These are phyloP conservation scores for Iris macrosiphon DNA, from an alignment of 106 monocot species.

Conservation along the genomic window DNA sequence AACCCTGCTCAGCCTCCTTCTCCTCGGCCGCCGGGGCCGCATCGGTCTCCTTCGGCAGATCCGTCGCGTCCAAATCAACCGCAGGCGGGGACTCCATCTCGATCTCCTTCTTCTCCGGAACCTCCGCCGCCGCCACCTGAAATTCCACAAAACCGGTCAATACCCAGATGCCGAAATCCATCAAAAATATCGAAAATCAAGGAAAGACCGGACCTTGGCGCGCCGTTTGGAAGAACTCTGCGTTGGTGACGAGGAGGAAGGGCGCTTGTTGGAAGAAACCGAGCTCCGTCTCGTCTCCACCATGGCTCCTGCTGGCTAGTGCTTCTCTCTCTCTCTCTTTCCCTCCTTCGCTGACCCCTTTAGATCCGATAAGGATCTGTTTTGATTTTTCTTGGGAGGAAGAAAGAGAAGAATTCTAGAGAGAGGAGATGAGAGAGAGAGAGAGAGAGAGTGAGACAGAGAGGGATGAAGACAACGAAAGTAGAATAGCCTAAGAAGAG, in stretches of 20 bases:
- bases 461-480: too few relatives aligned
- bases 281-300: constrained; percentile 14
- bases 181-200: background rate
- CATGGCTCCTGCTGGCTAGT: constrained; percentile 8
- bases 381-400: too few relatives aligned
- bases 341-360: too few relatives aligned
- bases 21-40: background rate
- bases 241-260: background rate
- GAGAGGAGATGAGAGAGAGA: too few relatives aligned
- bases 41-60: too few relatives aligned
- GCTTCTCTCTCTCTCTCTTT: too few relatives aligned
- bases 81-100: background rate
- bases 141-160: background rate
- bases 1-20: background rate
- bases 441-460: too few relatives aligned
- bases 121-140: background rate
- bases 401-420: too few relatives aligned
- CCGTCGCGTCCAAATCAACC: too few relatives aligned
- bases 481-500: too few relatives aligned
- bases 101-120: background rate
- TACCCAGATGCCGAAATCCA: background rate
- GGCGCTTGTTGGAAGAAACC: constrained; percentile 9
- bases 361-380: too few relatives aligned
- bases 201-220: constrained; percentile 3
- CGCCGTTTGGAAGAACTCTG: constrained; percentile 3